These are phyloP conservation scores for Trichosporon sp. DNA, from an alignment of 1,284 basidiomycete species.

Conservation along the genomic window DNA sequence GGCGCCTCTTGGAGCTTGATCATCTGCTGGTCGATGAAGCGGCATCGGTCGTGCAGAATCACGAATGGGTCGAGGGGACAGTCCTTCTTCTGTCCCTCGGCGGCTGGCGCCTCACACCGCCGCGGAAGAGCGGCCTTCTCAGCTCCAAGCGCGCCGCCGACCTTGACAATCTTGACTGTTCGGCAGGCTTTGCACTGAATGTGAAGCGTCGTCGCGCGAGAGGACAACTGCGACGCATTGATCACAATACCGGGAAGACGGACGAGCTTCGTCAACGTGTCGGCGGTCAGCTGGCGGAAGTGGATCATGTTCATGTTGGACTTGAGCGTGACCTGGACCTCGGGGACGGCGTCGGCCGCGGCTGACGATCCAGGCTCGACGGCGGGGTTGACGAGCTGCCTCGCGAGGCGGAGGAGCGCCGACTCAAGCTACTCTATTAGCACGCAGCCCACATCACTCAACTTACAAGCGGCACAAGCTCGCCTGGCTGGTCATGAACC, in stretches of 20 bases:
- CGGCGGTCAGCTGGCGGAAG: constrained; percentile 89
- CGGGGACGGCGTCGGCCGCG: constrained; percentile 60
- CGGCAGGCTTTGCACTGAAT: constrained; percentile 90
- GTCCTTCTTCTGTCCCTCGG: constrained; percentile 75
- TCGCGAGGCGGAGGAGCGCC: constrained; percentile 74
- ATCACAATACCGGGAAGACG: constrained; percentile 98
- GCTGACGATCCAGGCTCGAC: constrained; percentile 45
- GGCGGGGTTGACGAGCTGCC: constrained; percentile 67
- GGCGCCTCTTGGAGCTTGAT: constrained; percentile 98
- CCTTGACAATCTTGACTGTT: constrained; percentile 71
- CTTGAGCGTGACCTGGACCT: constrained; percentile 81
- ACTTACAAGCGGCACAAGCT: constrained; percentile 77
- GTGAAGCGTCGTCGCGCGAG: constrained; percentile 84
- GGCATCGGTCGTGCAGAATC: constrained; percentile 90
- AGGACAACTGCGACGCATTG: constrained; percentile 87
- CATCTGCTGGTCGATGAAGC: constrained; percentile 92
- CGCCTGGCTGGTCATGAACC: constrained; percentile 81
- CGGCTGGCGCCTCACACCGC: constrained; percentile 68
- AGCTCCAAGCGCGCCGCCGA: constrained; percentile 77
- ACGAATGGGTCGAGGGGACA: constrained; percentile 95
- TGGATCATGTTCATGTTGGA: constrained; percentile 87
- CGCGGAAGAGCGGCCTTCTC: constrained; percentile 76
- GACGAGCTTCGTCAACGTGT: constrained; percentile 92
- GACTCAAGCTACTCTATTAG: constrained; percentile 66
- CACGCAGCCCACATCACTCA: not conserved